Conservation (phyloP, 176 grass and related monocot genomes). For the Guadua angustifolia region DNA sequence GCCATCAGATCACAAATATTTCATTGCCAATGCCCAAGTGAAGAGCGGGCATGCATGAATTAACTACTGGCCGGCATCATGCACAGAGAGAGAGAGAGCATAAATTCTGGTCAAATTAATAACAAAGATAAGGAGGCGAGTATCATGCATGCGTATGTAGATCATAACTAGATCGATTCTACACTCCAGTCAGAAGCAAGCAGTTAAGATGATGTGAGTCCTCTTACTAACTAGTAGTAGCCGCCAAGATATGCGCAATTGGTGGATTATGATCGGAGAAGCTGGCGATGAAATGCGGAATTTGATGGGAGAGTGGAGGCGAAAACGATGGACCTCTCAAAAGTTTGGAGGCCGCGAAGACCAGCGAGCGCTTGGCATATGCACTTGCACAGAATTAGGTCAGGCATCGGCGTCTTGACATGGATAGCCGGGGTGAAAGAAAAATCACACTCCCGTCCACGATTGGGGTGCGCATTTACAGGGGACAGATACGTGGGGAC, state of each 20-base stretch:
- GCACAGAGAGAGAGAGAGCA: not conserved
- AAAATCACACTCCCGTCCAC: not conserved
- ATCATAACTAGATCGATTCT: slow-evolving; percentile 14
- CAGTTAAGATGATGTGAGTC: not conserved
- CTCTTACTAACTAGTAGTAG: not conserved
- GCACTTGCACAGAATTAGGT: not conserved
- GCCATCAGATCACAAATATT: not conserved
- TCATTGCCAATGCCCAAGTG: not conserved
- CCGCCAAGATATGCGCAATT: slow-evolving; percentile 38
- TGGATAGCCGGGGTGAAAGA: not conserved
- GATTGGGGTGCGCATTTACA: not conserved
- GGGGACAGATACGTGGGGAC: not conserved
- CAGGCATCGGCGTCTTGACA: slow-evolving; percentile 28
- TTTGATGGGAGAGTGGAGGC: not conserved
- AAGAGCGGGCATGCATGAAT: not conserved
- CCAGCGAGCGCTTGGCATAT: not conserved
- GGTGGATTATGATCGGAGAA: not conserved
- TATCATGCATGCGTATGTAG: not conserved
- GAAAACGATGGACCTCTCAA: slow-evolving; percentile 27
- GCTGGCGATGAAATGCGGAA: slow-evolving; percentile 12
- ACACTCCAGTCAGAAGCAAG: slow-evolving; percentile 9
- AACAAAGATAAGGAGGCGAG: not conserved
- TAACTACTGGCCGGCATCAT: not conserved
- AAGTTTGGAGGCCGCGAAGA: not conserved
- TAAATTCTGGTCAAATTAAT: slow-evolving; percentile 35